These are phyloP conservation scores for Kalmanozyma brasiliensis DNA, from an alignment of 1,284 basidiomycete genomes.

Conservation along the genomic window DNA sequence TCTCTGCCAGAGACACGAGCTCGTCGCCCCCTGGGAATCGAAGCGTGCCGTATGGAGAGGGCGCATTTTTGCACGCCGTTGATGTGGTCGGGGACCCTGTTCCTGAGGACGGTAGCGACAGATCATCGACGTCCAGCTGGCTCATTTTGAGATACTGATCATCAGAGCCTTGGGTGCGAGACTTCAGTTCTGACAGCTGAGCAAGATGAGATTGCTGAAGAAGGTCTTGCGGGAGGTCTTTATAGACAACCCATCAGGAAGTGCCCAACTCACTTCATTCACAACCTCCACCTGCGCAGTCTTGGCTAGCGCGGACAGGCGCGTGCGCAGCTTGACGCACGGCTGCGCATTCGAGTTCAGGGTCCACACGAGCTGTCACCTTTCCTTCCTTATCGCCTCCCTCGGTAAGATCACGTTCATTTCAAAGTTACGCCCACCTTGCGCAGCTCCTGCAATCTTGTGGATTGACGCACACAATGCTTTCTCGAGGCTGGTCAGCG, in stretches of 20 bases:
- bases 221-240: too few relatives aligned
- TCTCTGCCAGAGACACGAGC: slow-evolving; percentile 1
- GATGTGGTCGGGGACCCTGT: neutral
- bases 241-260: neutral
- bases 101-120: slow-evolving; percentile 19
- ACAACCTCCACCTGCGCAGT: too few relatives aligned
- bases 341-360: too few relatives aligned
- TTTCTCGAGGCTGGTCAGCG: neutral
- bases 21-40: slow-evolving; percentile 13
- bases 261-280: neutral
- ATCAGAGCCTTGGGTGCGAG: too few relatives aligned
- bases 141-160: slow-evolving; percentile 4
- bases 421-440: slow-evolving; percentile 8
- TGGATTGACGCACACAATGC: slow-evolving; percentile 4
- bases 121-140: slow-evolving; percentile 14
- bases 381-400: neutral
- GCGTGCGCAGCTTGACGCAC: too few relatives aligned
- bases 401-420: slow-evolving; percentile 8
- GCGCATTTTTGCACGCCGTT: neutral
- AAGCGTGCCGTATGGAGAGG: slow-evolving; percentile 21
- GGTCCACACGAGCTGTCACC: too few relatives aligned
- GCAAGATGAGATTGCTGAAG: too few relatives aligned
- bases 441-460: neutral
- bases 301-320: too few relatives aligned
- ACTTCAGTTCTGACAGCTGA: too few relatives aligned